Conservation (phyloP, 495 filamentous ascomycete genomes). For the Ascobolus immersus region DNA sequence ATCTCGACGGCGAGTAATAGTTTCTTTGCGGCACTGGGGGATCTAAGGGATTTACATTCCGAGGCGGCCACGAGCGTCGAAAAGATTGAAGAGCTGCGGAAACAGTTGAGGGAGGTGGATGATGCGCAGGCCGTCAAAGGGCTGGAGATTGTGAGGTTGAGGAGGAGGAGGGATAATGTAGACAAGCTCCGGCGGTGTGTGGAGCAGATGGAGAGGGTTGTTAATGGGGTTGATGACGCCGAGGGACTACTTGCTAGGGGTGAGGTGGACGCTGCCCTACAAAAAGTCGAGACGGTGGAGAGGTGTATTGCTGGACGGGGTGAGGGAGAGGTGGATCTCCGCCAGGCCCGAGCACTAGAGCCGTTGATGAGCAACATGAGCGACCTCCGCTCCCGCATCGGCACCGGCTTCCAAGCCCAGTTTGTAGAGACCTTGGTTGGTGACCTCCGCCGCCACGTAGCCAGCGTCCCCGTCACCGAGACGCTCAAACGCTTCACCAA, state of each 20-base stretch:
- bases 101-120: constrained; percentile 57
- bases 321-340: constrained; percentile 34
- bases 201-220: constrained; percentile 52
- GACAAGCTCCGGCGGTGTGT: constrained; percentile 58
- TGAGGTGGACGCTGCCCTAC: constrained; percentile 51
- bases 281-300: constrained; percentile 50
- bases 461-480: constrained; percentile 40
- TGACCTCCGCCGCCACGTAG: constrained; percentile 64
- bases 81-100: constrained; percentile 55
- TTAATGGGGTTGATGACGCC: constrained; percentile 47
- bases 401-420: constrained; percentile 57
- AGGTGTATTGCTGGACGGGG: constrained; percentile 42
- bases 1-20: constrained; percentile 87
- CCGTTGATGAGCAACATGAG: constrained; percentile 52
- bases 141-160: constrained; percentile 60
- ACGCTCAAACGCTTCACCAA: constrained; percentile 56
- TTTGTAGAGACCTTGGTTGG: constrained; percentile 55
- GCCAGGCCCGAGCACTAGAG: constrained; percentile 53
- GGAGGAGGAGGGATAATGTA: constrained; percentile 60
- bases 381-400: constrained; percentile 51
- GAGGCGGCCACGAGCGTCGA: constrained; percentile 81
- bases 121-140: constrained; percentile 68
- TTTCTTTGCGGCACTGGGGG: constrained; percentile 88
- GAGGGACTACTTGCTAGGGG: constrained; percentile 61
- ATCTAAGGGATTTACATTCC: constrained; percentile 64